Evolutionary conservation across 179 eudicot genomes (phyloP), one percentile per base, ranked within the genome.

Genomic region (Gypsophila paniculata): DNA sequence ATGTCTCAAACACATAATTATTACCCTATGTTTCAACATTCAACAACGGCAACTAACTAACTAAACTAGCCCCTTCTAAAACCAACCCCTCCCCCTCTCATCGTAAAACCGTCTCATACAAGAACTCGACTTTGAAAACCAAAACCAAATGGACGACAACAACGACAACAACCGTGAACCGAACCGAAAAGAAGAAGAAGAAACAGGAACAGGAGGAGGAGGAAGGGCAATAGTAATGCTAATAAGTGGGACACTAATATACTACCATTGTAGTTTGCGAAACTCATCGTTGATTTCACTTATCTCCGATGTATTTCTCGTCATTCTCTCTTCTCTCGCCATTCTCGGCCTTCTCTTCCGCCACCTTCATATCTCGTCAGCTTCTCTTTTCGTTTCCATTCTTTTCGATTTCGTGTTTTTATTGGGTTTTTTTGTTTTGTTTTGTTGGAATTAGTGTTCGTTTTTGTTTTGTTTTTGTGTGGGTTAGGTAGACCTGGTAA

Each of bases 301-400:
- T 49, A 21, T 89, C 60, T 87, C 96, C 77, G 97, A 91, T 48
- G 98, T 93, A 71, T 88, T 93, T 79, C 86, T 93, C 77, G 98
- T 93, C 49, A 89, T 93, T 26, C 88, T 93, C 65, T 93, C 88
- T 78, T 93, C 98, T 19, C 89, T 93, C 78, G 98, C 98, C 76
- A 93, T 93, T 49, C 96, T 93, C 61, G 98, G 97, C 71, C 89
- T 93, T 71, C 98, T 93, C 79, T 93, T 91, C 76, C 97, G 96
- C 73, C 93, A 93, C 72, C 78, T 93, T 78, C 88, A 87, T 76
- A 85, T 93, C 76, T 78, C 77, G 91, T 85, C 8, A 3, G 23
- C 22, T 61, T 36, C 9, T 18, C 49, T 49, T 12, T 3, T 38
- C 10, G 8, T 48, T 51, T 25, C 48, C 0, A n/a, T 17, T 23